Evolutionary conservation across 805 yeast genomes (phyloP).

Genomic region (Saccharomyces mikatae): DNA sequence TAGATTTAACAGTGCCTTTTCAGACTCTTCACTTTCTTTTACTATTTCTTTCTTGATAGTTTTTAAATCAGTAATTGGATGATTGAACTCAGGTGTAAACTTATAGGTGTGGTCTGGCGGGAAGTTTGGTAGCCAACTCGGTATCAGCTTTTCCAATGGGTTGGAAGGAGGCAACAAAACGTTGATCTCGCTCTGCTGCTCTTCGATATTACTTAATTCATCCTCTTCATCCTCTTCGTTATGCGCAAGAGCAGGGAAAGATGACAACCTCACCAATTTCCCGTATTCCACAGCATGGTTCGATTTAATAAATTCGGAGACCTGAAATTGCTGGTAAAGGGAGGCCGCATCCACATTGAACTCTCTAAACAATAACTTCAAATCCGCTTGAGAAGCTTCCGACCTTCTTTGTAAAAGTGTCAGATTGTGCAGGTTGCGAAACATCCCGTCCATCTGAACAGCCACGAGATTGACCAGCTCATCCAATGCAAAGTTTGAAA

Average conservation of each 20-base stretch:
- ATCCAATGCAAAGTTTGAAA: constrained; percentile 32
- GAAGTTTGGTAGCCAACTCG: constrained; percentile 72
- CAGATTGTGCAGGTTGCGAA: constrained; percentile 38
- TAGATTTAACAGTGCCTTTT: constrained; percentile 49
- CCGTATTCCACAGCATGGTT: constrained; percentile 2
- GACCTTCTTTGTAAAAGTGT: constrained; percentile 55
- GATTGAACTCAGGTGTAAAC: constrained; percentile 61
- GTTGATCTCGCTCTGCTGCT: constrained; percentile 28
- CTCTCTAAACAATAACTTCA: constrained; percentile 37
- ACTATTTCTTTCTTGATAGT: constrained; percentile 63
- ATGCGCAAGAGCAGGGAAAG: neutral
- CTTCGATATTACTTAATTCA: constrained; percentile 8
- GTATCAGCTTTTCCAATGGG: constrained; percentile 41
- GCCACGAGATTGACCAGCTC: constrained; percentile 32
- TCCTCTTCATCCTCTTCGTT: constrained; percentile 6
- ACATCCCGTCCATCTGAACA: constrained; percentile 33
- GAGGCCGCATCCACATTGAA: constrained; percentile 36
- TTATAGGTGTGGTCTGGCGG: constrained; percentile 93
- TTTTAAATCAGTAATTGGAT: constrained; percentile 60
- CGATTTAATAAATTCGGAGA: constrained; percentile 18
- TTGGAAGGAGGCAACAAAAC: constrained; percentile 48
- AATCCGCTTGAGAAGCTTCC: constrained; percentile 45
- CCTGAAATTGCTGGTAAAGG: constrained; percentile 32
- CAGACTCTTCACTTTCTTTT: constrained; percentile 74
- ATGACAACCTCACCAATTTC: neutral